phyloP scores from a whole-genome alignment of 108 stramenopile genomes.

The Pseudonitzschia multiseries region DNA sequence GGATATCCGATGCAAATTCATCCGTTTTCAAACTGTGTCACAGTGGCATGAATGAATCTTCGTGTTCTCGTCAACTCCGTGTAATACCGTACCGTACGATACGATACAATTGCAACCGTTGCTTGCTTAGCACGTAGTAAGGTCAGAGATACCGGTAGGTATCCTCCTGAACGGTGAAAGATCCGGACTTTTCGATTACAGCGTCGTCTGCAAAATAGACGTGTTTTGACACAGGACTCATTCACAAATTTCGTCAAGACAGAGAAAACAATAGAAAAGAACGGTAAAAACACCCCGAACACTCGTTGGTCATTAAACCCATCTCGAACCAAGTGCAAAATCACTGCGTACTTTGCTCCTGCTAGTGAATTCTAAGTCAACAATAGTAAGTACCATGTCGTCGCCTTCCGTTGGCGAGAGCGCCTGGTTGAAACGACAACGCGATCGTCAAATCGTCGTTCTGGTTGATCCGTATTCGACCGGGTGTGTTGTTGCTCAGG shows the following conservation, averaged over 20 bases:
- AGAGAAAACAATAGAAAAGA: not conserved
- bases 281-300: too few relatives aligned
- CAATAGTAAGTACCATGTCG: not conserved
- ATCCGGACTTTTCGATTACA: not conserved
- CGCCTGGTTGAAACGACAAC: conserved; percentile 23
- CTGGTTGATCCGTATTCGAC: conserved; percentile 88
- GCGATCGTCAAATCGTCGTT: conserved; percentile 50
- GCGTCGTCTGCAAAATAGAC: not conserved
- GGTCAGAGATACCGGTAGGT: not conserved
- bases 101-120: not conserved
- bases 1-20: conserved; percentile 8
- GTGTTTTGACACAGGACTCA: not conserved
- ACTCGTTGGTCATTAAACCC: too few relatives aligned
- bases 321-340: too few relatives aligned
- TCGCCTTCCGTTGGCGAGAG: not conserved
- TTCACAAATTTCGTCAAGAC: not conserved
- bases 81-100: not conserved
- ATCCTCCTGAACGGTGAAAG: not conserved
- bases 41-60: not conserved
- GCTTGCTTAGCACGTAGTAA: not conserved
- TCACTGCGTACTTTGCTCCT: not conserved
- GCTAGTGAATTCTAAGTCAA: not conserved
- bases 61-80: conserved; percentile 4
- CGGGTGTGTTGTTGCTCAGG: conserved; percentile 80
- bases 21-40: not conserved